Conservation (phyloP, 495 filamentous ascomycete species). For the Choiromyces venosus region DNA sequence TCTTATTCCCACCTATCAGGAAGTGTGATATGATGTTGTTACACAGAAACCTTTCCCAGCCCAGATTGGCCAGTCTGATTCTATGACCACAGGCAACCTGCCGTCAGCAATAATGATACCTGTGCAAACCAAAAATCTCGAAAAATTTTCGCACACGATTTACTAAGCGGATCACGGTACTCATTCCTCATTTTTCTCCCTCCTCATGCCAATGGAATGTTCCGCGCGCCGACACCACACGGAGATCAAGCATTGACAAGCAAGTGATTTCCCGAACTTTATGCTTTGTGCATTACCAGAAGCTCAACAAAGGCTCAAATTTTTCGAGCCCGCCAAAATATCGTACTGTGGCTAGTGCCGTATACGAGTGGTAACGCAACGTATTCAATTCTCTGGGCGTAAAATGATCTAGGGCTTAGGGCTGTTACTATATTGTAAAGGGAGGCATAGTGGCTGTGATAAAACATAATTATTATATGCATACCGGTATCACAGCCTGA, state of each 20-base stretch:
- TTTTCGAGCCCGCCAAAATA: background rate
- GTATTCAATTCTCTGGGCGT: background rate
- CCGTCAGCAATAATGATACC: background rate
- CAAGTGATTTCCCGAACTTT: background rate
- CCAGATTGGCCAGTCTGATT: background rate
- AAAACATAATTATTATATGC: background rate
- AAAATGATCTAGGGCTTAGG: background rate
- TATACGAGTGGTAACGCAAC: background rate
- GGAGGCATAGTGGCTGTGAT: too few species aligned
- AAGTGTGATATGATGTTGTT: background rate
- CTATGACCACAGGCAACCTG: background rate
- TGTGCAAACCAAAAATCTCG: background rate
- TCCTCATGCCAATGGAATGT: background rate
- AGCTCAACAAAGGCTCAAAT: background rate
- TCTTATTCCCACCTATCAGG: background rate
- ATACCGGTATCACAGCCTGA: too few species aligned
- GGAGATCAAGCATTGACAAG: background rate
- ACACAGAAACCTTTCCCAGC: background rate
- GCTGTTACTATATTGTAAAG: background rate
- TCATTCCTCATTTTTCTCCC: background rate
- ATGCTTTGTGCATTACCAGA: background rate
- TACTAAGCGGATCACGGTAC: background rate
- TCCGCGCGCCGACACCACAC: background rate
- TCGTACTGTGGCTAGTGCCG: background rate
- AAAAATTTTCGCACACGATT: background rate